phyloP scores from a whole-genome alignment of 495 filamentous ascomycete species.

The Penicillium turbatum region DNA sequence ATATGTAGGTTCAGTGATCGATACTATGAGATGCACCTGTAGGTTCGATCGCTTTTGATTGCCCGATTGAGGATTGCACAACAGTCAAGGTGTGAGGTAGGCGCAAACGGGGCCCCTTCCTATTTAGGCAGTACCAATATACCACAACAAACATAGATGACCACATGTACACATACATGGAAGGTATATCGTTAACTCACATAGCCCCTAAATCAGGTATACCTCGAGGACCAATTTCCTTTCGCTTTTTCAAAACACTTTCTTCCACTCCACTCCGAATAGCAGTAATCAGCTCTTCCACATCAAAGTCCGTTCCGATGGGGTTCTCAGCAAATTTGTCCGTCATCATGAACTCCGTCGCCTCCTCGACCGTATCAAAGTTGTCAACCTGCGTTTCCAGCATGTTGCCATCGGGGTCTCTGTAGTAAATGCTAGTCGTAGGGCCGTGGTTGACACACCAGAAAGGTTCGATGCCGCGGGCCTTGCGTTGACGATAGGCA shows the following conservation, averaged over 20 bases:
- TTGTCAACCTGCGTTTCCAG: slow-evolving; percentile 47
- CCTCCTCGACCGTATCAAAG: slow-evolving; percentile 23
- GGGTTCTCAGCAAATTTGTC: background rate
- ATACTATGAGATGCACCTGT: no score
- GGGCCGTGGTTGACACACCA: slow-evolving; percentile 45
- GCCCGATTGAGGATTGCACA: no score
- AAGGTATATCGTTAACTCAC: no score
- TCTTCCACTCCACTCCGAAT: slow-evolving; percentile 3
- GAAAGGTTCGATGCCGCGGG: slow-evolving; percentile 31
- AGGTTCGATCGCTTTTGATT: no score
- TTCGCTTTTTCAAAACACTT: background rate
- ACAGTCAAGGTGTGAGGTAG: no score
- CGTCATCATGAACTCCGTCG: slow-evolving; percentile 4
- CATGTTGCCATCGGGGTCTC: slow-evolving; percentile 45
- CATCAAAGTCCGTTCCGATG: slow-evolving; percentile 5
- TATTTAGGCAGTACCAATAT: no score
- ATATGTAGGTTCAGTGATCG: no score
- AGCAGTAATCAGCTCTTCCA: background rate
- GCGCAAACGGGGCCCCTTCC: no score
- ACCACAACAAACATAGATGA: no score
- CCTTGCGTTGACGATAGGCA: background rate
- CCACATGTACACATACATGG: no score
- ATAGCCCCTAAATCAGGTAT: no score
- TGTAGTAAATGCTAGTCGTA: slow-evolving; percentile 43
- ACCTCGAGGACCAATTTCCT: slow-evolving; percentile 5